Percentiles rank a stretch among this genome's conserved stretches.
These are phyloP conservation scores for Gyromitra esculenta DNA, from an alignment of 2,329 filamentous ascomycete genomes.

Conservation along the genomic window DNA sequence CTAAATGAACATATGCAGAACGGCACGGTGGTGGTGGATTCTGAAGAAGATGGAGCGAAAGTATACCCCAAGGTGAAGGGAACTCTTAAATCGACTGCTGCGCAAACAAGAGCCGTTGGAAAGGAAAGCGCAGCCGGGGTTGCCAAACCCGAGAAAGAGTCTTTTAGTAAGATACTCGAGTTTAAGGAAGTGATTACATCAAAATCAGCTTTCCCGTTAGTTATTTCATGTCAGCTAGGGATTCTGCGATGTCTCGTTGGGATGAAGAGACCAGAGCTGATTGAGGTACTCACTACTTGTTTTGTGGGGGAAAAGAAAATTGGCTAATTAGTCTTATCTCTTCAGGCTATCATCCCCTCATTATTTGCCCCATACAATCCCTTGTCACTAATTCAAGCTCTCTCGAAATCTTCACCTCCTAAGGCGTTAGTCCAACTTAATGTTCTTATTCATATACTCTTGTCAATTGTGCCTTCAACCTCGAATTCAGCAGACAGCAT, in stretches of 20 bases:
- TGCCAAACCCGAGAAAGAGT: constrained; percentile 39
- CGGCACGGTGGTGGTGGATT: neutral
- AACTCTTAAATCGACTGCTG: constrained; percentile 18
- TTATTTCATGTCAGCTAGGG: constrained; percentile 52
- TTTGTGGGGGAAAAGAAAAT: neutral
- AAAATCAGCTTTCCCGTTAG: constrained; percentile 45
- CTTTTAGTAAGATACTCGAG: constrained; percentile 50
- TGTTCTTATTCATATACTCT: constrained; percentile 48
- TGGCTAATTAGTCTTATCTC: constrained; percentile 31
- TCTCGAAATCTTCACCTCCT: constrained; percentile 45
- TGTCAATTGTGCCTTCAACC: constrained; percentile 45
- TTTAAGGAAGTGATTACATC: constrained; percentile 48
- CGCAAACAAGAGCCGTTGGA: neutral
- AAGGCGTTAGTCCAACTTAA: constrained; percentile 50
- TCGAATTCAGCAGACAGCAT: constrained; percentile 33
- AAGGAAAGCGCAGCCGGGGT: constrained; percentile 32
- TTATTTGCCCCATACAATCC: constrained; percentile 46
- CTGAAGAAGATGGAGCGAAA: constrained; percentile 1
- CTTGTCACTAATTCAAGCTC: constrained; percentile 45
- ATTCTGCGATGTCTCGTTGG: constrained; percentile 54
- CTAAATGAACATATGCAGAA: constrained; percentile 46
- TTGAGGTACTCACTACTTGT: constrained; percentile 43
- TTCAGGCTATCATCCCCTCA: constrained; percentile 50
- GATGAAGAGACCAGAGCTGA: constrained; percentile 51
- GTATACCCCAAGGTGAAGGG: constrained; percentile 6